Conservation (phyloP, 306 rosid species). For the Macrotyloma uniflorum region DNA sequence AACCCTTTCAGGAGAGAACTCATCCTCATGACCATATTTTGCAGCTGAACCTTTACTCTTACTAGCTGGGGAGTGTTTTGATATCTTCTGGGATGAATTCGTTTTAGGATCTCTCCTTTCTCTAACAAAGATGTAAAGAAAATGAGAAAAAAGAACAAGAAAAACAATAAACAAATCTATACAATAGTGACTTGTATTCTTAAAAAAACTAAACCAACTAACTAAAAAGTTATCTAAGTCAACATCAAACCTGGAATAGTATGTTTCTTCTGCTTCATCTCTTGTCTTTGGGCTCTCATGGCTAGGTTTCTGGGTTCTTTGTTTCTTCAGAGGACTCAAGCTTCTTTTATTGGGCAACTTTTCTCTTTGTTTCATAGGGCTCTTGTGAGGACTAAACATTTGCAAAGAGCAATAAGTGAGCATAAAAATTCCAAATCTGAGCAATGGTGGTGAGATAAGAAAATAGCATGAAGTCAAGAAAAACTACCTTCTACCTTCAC, state of each 20-base stretch:
- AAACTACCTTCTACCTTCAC: constrained; percentile 63
- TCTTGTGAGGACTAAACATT: constrained; percentile 51
- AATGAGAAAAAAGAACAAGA: constrained; percentile 9
- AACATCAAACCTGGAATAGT: constrained; percentile 47
- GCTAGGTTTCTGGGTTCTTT: constrained; percentile 53
- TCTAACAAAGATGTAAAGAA: constrained; percentile 38
- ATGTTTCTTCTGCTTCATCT: constrained; percentile 55
- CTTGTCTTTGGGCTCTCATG: constrained; percentile 49
- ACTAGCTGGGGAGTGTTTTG: constrained; percentile 46
- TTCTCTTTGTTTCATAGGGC: constrained; percentile 49
- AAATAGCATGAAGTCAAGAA: constrained; percentile 13
- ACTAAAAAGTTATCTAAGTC: constrained; percentile 7
- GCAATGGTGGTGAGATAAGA: constrained; percentile 22
- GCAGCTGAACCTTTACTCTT: constrained; percentile 53
- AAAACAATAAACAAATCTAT: constrained; percentile 23
- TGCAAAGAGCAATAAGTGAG: constrained; percentile 32
- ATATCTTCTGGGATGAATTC: constrained; percentile 49
- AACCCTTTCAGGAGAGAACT: constrained; percentile 54
- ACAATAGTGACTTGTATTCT: constrained; percentile 5
- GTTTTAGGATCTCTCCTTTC: constrained; percentile 49
- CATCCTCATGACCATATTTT: constrained; percentile 47
- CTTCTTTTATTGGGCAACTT: constrained; percentile 49
- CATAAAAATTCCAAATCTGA: constrained; percentile 11
- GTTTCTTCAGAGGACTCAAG: constrained; percentile 58
- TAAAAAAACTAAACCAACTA: constrained; percentile 23